These are phyloP conservation scores for Phytophthora pluvialis DNA, from an alignment of 352 stramenopile species.

Conservation along the genomic window DNA sequence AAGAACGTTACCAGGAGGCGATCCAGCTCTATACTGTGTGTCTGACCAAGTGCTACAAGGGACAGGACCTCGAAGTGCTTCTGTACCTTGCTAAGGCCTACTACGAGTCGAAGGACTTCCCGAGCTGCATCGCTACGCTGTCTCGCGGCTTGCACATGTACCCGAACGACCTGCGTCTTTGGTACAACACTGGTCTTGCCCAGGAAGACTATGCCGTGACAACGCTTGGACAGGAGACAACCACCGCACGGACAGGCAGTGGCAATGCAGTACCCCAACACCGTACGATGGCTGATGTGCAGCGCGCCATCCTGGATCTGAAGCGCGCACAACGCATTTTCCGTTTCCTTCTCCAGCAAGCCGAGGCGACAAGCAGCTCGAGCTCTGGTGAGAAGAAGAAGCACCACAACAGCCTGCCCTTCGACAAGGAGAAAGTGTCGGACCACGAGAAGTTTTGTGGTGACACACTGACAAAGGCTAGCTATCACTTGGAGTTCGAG, in stretches of 20 bases:
- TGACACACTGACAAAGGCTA: conserved; percentile 87
- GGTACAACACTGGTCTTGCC: conserved; percentile 87
- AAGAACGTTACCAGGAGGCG: conserved; percentile 96
- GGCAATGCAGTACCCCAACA: conserved; percentile 49
- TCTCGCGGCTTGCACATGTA: conserved; percentile 81
- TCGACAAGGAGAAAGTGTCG: conserved; percentile 88
- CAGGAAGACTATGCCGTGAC: conserved; percentile 90
- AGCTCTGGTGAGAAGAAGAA: conserved; percentile 63
- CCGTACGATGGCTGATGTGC: conserved; percentile 89
- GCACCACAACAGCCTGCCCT: conserved; percentile 57
- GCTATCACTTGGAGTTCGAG: conserved; percentile 91
- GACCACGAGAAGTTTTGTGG: conserved; percentile 90
- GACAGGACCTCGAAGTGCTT: conserved; percentile 82
- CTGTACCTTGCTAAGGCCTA: conserved; percentile 90
- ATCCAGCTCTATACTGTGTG: conserved; percentile 96
- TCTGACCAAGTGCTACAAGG: conserved; percentile 90
- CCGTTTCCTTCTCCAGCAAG: conserved; percentile 77
- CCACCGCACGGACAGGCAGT: conserved; percentile 43
- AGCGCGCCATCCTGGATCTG: conserved; percentile 86
- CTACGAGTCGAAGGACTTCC: conserved; percentile 90
- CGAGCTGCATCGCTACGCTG: conserved; percentile 87
- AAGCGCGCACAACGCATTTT: conserved; percentile 88
- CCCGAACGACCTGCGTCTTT: conserved; percentile 80
- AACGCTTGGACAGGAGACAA: conserved; percentile 78
- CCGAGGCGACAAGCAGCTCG: conserved; percentile 42